A percentile compares a stretch with the other conserved stretches of the same genome.
phyloP scores from a whole-genome alignment of 495 filamentous ascomycete genomes.

The Xylaria venustula region DNA sequence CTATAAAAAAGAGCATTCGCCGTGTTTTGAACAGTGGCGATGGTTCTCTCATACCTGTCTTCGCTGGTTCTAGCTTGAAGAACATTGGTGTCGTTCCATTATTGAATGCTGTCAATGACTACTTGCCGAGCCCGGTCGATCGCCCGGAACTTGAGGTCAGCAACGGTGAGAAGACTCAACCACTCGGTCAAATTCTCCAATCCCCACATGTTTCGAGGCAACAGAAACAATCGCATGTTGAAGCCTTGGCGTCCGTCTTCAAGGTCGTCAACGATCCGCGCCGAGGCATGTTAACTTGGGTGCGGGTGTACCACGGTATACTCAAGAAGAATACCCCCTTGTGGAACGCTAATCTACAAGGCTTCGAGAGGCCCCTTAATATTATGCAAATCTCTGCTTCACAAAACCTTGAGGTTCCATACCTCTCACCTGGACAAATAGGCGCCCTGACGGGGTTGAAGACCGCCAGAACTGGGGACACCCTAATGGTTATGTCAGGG shows the following conservation, averaged over 20 bases:
- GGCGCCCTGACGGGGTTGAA: conserved; percentile 95
- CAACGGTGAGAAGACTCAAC: conserved; percentile 53
- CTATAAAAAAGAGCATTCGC: conserved; percentile 73
- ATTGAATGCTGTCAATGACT: conserved; percentile 81
- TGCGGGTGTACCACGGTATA: conserved; percentile 85
- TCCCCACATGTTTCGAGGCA: conserved; percentile 45
- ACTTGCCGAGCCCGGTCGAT: conserved; percentile 81
- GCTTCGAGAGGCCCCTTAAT: conserved; percentile 76
- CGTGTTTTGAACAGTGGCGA: conserved; percentile 63
- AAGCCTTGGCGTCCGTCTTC: conserved; percentile 85
- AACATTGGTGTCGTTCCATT: conserved; percentile 95
- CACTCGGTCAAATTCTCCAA: conserved; percentile 52
- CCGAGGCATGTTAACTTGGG: conserved; percentile 85
- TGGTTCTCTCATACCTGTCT: conserved; percentile 74
- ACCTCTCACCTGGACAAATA: conserved; percentile 83
- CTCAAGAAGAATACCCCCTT: conserved; percentile 69
- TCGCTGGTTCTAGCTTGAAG: conserved; percentile 87
- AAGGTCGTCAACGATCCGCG: conserved; percentile 90
- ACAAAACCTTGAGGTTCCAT: conserved; percentile 78
- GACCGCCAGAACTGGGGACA: conserved; percentile 88
- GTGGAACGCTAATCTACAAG: conserved; percentile 84
- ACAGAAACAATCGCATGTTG: conserved; percentile 50
- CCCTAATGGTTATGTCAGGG: conserved; percentile 70
- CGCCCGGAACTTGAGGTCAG: conserved; percentile 75
- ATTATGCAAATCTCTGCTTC: conserved; percentile 91